Evolutionary conservation across 1,284 basidiomycete species (phyloP).

Genomic region (Schizophyllum commune): DNA sequence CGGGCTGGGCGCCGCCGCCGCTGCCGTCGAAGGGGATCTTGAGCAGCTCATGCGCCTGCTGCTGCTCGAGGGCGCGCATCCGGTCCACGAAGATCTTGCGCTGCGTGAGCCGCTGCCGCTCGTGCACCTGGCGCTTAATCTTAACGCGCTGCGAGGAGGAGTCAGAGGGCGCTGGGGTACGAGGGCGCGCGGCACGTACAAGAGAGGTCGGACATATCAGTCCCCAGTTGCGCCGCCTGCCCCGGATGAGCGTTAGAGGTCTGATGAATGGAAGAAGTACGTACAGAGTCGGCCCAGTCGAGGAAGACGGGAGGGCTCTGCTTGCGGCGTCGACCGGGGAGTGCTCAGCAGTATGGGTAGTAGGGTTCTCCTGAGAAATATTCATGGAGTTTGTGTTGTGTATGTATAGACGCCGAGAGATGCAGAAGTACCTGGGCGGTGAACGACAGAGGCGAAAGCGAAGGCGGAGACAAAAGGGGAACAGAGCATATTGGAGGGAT

Average conservation of each 20-base stretch:
- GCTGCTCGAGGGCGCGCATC: slow-evolving; percentile 86
- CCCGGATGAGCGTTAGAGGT: too few relatives aligned
- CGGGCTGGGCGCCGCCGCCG: slow-evolving; percentile 42
- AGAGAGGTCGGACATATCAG: slow-evolving; percentile 74
- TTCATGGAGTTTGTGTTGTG: slow-evolving; percentile 53
- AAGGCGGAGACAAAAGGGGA: slow-evolving; percentile 38
- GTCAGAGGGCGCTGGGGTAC: slow-evolving; percentile 1
- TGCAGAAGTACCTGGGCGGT: slow-evolving; percentile 42
- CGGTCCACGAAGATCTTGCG: slow-evolving; percentile 90
- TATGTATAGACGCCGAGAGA: slow-evolving; percentile 38
- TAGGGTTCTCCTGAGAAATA: slow-evolving; percentile 53
- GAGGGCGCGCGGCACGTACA: slow-evolving; percentile 2
- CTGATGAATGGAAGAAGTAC: too few relatives aligned
- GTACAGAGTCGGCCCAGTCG: slow-evolving; percentile 77
- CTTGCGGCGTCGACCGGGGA: slow-evolving; percentile 59
- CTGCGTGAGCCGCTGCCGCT: slow-evolving; percentile 78
- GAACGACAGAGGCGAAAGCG: slow-evolving; percentile 51
- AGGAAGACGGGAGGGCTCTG: slow-evolving; percentile 83
- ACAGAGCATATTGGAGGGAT: slow-evolving; percentile 46
- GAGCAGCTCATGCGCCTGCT: slow-evolving; percentile 81
- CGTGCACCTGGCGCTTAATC: slow-evolving; percentile 85
- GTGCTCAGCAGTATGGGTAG: slow-evolving; percentile 53
- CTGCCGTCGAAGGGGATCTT: slow-evolving; percentile 58
- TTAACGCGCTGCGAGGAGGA: slow-evolving; percentile 63
- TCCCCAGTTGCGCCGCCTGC: slow-evolving; percentile 64